Evolutionary conservation across 441 rosid genomes (phyloP), one percentile per base, ranked within the genome.

Genomic region (Melastoma candidum): DNA sequence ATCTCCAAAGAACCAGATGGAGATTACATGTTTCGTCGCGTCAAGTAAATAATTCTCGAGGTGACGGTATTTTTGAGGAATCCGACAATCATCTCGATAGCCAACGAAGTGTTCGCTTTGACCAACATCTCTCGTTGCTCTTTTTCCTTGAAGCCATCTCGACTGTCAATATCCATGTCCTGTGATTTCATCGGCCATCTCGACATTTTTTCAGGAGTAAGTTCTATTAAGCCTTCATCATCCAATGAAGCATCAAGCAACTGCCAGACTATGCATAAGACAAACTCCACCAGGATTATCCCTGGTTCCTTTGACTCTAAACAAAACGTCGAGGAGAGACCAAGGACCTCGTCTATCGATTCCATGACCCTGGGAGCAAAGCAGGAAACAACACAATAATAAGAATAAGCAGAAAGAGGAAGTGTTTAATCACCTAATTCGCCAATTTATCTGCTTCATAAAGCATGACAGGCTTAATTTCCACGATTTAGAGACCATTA

Each of bases 181-280:
- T 68, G 70, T 26, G 77, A 51, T 56, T 68, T 60, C 44, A 57
- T 52, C 12, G 76, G 72, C 97, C 97, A 94, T 64, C 58, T 63
- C 56, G 87, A 77, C 50, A 64, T 76, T 73, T 71, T 79, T 58
- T 82, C 82, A 47, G 76, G 67, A 48, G 85, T 71, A 61, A 71
- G 79, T 54, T 83, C 89, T 62, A 94, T 74, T 70, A 94, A 69
- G 22, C 90, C 86, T 79, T 94, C 97, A 57, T 87, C 99, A 53
- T 83, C 95, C 63, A 94, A 65, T 53, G 96, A 83, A 58, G 92
- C 96, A 83, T 90, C 97, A 68, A 94, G 86, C 53, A 94, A 75
- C 65, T 90, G 92, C 83, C 86, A 87, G 55, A 81, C 78, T 49
- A 74, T 63, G 57, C 81, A 77, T 73, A 94, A 85, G 64, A 94